Conservation (phyloP, 345 rosid genomes). For the Moringa oleifera region DNA sequence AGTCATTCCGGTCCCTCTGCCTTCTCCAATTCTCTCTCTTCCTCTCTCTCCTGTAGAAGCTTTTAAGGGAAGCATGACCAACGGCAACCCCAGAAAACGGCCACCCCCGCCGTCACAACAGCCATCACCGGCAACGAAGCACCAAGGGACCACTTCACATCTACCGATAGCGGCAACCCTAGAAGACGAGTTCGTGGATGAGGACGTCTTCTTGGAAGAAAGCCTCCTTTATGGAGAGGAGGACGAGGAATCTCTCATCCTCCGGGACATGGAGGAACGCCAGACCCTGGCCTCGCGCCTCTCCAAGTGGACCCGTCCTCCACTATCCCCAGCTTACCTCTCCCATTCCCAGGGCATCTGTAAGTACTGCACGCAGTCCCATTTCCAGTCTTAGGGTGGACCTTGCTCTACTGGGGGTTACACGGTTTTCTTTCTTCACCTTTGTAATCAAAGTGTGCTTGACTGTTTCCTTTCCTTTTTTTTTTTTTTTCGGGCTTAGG, state of each 20-base stretch:
- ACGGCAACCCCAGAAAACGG: conserved; percentile 53
- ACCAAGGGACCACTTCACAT: conserved; percentile 34
- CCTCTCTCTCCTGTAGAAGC: background rate
- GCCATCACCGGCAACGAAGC: conserved; percentile 43
- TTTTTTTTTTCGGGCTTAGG: conserved; percentile 26
- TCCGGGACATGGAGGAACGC: conserved; percentile 69
- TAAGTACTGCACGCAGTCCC: conserved; percentile 22
- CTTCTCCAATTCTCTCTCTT: conserved; percentile 5
- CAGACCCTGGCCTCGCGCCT: conserved; percentile 57
- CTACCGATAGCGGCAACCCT: conserved; percentile 19
- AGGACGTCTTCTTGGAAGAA: conserved; percentile 81
- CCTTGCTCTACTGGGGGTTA: background rate
- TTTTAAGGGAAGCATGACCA: conserved; percentile 37
- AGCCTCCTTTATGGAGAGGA: conserved; percentile 47
- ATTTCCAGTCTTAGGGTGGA: background rate
- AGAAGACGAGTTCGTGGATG: conserved; percentile 81
- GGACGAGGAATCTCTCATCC: conserved; percentile 67
- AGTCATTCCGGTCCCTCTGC: background rate
- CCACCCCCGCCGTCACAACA: conserved; percentile 45
- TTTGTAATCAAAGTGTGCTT: too few species aligned
- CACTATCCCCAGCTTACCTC: conserved; percentile 45
- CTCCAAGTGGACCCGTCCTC: conserved; percentile 74
- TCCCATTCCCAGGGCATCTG: conserved; percentile 56
- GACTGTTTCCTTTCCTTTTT: background rate
- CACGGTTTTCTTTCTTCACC: background rate